These are phyloP conservation scores for Metschnikowia kofuensis DNA, from an alignment of 805 yeast genomes.

Conservation along the genomic window DNA sequence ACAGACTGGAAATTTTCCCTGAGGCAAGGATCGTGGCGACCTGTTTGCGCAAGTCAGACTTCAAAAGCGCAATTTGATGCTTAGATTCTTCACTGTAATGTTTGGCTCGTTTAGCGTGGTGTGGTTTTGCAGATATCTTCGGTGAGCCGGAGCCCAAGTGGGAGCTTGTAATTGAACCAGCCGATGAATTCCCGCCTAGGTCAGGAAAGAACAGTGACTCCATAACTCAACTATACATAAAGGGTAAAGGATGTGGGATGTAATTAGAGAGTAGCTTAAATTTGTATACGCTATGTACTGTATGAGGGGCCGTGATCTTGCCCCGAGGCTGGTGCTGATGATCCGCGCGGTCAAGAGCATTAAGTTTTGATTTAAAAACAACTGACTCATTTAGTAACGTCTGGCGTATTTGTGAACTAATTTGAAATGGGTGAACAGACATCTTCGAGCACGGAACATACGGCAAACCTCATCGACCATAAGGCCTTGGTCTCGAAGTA, in stretches of 20 bases:
- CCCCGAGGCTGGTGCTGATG: too few species aligned
- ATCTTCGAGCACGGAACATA: neutral
- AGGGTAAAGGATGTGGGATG: too few species aligned
- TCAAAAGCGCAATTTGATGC: conserved; percentile 3
- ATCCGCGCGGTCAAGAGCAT: too few species aligned
- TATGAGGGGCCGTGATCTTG: too few species aligned
- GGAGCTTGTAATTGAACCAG: conserved; percentile 1
- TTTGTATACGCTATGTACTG: too few species aligned
- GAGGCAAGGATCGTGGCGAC: neutral
- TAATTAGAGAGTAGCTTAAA: too few species aligned
- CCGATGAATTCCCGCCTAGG: conserved; percentile 4
- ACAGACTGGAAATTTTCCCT: conserved; percentile 1
- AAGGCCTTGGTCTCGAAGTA: conserved; percentile 39
- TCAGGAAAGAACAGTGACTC: conserved; percentile 4
- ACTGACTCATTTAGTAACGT: too few species aligned
- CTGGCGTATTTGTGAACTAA: neutral
- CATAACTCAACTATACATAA: neutral
- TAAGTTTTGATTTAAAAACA: too few species aligned
- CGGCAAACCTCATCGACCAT: conserved; percentile 24
- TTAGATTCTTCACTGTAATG: conserved; percentile 3
- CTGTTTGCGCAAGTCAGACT: neutral
- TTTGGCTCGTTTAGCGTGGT: conserved; percentile 8
- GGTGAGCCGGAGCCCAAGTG: conserved; percentile 15
- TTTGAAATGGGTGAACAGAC: neutral
- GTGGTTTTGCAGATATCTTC: neutral